These are phyloP conservation scores for Ascomycota sp. DNA, from an alignment of 2,329 filamentous ascomycete species.

Conservation along the genomic window DNA sequence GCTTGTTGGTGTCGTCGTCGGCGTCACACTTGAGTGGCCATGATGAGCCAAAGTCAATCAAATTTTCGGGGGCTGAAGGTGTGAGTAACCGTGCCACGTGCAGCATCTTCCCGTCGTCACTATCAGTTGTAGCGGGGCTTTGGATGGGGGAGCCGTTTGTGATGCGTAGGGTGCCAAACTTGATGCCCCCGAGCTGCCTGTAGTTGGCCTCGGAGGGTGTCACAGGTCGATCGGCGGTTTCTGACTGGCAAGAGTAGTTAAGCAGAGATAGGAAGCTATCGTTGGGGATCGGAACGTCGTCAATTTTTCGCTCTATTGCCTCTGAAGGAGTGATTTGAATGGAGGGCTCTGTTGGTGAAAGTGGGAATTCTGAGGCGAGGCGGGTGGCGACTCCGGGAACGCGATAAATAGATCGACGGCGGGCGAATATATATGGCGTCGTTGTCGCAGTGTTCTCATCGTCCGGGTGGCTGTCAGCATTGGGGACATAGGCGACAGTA, in stretches of 20 bases:
- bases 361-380: conserved; percentile 6
- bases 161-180: conserved; percentile 40
- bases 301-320: conserved; percentile 1
- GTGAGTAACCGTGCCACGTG: not conserved
- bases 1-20: no score
- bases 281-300: not conserved
- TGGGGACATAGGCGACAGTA: not conserved
- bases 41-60: no score
- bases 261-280: conserved; percentile 11
- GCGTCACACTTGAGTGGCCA: no score
- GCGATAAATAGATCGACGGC: conserved; percentile 25
- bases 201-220: conserved; percentile 34
- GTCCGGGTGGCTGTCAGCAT: not conserved
- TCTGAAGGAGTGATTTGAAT: conserved; percentile 17
- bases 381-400: conserved; percentile 30
- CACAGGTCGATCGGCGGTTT: conserved; percentile 7
- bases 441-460: not conserved
- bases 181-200: conserved; percentile 38
- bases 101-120: not conserved
- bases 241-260: conserved; percentile 6
- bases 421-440: conserved; percentile 22
- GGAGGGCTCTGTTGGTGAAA: conserved; percentile 10
- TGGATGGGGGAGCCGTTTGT: conserved; percentile 34
- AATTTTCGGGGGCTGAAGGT: not conserved
- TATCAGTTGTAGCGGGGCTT: conserved; percentile 13